phyloP scores from a whole-genome alignment of 495 filamentous ascomycete species.

The Neurospora intermedia region DNA sequence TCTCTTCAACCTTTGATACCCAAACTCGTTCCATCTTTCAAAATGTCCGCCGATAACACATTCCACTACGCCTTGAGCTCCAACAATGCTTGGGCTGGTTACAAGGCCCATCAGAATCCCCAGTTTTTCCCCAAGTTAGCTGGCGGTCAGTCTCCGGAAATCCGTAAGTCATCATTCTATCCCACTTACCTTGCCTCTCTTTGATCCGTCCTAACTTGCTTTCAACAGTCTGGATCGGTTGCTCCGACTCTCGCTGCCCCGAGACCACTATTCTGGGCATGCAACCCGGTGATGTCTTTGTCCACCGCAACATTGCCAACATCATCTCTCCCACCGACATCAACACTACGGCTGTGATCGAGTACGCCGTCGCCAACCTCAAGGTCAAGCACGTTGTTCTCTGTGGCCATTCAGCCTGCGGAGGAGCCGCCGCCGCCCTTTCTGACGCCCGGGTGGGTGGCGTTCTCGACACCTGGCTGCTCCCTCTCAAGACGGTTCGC shows the following conservation, averaged over 20 bases:
- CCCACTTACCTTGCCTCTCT: neutral
- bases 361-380: conserved; percentile 65
- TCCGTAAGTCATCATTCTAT: conserved; percentile 37
- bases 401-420: conserved; percentile 75
- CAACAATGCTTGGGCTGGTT: conserved; percentile 64
- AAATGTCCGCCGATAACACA: conserved; percentile 29
- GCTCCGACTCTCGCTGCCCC: conserved; percentile 80
- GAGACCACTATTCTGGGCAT: conserved; percentile 76
- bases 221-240: conserved; percentile 69
- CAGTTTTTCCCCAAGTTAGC: conserved; percentile 62
- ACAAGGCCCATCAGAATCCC: conserved; percentile 54
- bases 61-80: conserved; percentile 46
- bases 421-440: conserved; percentile 63
- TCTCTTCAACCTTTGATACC: neutral
- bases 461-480: conserved; percentile 73
- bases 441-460: conserved; percentile 56
- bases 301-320: conserved; percentile 94
- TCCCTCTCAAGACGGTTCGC: conserved; percentile 56
- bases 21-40: neutral
- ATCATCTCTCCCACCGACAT: conserved; percentile 69
- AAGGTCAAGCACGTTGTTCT: conserved; percentile 76
- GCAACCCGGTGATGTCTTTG: conserved; percentile 81
- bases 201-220: neutral
- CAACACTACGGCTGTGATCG: conserved; percentile 65
- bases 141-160: conserved; percentile 58